Conservation (phyloP, 1,139 yeast species). For the Wickerhamiella infanticola region DNA sequence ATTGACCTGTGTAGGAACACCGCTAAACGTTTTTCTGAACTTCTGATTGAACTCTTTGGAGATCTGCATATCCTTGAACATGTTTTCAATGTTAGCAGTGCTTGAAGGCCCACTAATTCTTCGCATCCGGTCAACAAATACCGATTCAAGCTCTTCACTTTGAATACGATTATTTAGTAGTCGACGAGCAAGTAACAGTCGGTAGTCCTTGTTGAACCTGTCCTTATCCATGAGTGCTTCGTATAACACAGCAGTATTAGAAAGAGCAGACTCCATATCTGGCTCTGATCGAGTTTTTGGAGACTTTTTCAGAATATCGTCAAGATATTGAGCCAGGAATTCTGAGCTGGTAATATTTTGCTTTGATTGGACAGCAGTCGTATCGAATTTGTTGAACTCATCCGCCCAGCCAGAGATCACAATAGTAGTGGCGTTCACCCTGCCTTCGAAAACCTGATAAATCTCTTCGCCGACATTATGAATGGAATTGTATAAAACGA, state of each 20-base stretch:
- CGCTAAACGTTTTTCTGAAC: slow-evolving; percentile 16
- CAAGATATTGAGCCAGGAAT: slow-evolving; percentile 58
- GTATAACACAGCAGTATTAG: slow-evolving; percentile 45
- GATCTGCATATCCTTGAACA: slow-evolving; percentile 66
- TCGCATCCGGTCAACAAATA: slow-evolving; percentile 31
- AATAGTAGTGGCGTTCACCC: neutral
- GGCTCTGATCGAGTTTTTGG: slow-evolving; percentile 36
- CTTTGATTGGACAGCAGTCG: neutral
- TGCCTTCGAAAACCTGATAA: neutral
- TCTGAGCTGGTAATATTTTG: slow-evolving; percentile 47
- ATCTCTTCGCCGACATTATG: neutral
- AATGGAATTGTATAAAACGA: neutral
- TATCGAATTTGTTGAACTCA: slow-evolving; percentile 34
- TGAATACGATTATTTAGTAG: slow-evolving; percentile 39
- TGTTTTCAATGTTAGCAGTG: slow-evolving; percentile 67
- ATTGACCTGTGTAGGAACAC: slow-evolving; percentile 32
- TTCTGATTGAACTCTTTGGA: slow-evolving; percentile 44
- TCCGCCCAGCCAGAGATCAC: slow-evolving; percentile 48
- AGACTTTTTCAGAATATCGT: slow-evolving; percentile 50
- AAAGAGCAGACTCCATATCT: slow-evolving; percentile 40
- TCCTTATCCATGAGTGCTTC: slow-evolving; percentile 70
- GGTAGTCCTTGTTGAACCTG: slow-evolving; percentile 71
- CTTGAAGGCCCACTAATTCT: slow-evolving; percentile 1
- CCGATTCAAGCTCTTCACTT: slow-evolving; percentile 50
- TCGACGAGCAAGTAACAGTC: slow-evolving; percentile 79